Base-by-base conservation (phyloP, 2,329 filamentous ascomycete genomes). In the Arachnopeziza araneosa region DNA sequence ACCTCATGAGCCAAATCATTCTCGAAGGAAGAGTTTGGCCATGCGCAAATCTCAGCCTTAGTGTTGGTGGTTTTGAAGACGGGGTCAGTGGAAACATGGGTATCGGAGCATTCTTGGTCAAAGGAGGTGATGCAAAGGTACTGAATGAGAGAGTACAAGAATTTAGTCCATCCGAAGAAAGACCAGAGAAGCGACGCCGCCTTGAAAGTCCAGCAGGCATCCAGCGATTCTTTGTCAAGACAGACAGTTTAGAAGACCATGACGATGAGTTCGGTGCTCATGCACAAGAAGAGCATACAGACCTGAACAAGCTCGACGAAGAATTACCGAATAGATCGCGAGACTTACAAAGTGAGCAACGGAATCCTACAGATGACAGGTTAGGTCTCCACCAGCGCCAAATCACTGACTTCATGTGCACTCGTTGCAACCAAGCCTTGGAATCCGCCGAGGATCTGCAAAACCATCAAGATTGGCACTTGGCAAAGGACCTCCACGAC, bases 381-480 rank as follows among this genome's bases (percentile, higher is more conserved):
- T 9, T 22, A 10, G 30, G 17, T 12, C 19, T 69, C 55, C 67
- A 73, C 54, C 73, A 75, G 66, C 65, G 65, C 57, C 69, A 71
- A 68, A 73, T 74, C 64, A 72, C 69, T 48, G 70, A 75, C 51
- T 75, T 78, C 67, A 68, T 74, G 50, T 96, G 91, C 73, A 71
- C 78, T 55, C 84, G 84, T 63, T 96, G 92, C 73, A 80, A 82
- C 61, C 80, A 82, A 68, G 71, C 73, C n/a, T 77, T 95, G 36
- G 78, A 80, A 14, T 77, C 79, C 49, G 71, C 77, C 24, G 83
- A 87, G 59, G 81, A 82, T 67, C 71, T 85, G 53, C 82, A 86
- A 65, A 93, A 90, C 75, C 95, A 99, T 73, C 80, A 88, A 57
- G 95, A 99, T 73, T 98, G 93, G 88, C 95, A 99, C 75, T 88